Evolutionary conservation across 106 monocot genomes (phyloP).

Genomic region (Dendrobium huoshanense): DNA sequence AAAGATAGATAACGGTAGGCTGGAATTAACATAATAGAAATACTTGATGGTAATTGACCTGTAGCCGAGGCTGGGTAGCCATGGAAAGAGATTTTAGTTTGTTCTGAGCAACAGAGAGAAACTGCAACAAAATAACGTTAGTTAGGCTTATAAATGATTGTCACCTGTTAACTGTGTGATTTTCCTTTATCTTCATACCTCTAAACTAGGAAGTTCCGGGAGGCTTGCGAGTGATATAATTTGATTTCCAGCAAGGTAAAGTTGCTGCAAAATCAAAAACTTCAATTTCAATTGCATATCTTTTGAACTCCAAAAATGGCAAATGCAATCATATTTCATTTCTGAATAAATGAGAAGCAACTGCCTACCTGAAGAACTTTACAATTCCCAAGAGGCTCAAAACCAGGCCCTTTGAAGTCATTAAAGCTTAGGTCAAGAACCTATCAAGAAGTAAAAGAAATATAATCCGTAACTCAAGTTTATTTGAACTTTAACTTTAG

Average conservation of each 20-base stretch:
- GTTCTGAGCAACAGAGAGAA: conserved; percentile 97
- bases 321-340: not conserved
- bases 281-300: not conserved
- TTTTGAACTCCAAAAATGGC: not conserved
- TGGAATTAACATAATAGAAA: not conserved
- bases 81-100: conserved; percentile 79
- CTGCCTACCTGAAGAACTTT: conserved; percentile 77
- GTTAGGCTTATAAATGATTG: conserved; percentile 9
- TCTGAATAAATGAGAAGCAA: not conserved
- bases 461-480: not conserved
- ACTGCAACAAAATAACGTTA: conserved; percentile 37
- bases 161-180: not conserved
- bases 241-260: conserved; percentile 98
- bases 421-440: conserved; percentile 99
- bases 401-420: conserved; percentile 75
- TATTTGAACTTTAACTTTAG: not conserved
- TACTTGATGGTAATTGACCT: conserved; percentile 34
- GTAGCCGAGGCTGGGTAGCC: conserved; percentile 87
- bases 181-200: conserved; percentile 37
- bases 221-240: conserved; percentile 81
- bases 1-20: not conserved
- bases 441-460: conserved; percentile 22
- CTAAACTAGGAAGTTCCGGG: conserved; percentile 84
- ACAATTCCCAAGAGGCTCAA: conserved; percentile 89
- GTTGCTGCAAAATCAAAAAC: conserved; percentile 62